Conservation (phyloP, 805 yeast species). For the Lipomyces yamadae region DNA sequence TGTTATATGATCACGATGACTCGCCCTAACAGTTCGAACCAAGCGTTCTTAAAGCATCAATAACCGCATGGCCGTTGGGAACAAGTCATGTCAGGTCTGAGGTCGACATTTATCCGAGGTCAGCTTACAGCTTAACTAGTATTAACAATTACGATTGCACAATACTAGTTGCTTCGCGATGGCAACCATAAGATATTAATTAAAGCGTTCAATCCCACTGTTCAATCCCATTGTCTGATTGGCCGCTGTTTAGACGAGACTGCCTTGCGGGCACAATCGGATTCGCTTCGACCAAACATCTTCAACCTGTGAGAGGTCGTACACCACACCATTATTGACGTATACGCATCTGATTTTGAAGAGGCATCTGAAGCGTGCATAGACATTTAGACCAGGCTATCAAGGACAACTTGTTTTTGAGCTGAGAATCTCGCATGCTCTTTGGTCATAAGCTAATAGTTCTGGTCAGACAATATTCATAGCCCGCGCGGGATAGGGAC, state of each 20-base stretch:
- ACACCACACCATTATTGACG: no score
- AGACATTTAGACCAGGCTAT: no score
- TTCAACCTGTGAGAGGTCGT: not conserved
- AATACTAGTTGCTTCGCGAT: not conserved
- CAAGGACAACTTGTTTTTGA: no score
- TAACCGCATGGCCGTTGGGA: not conserved
- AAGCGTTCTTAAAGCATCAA: not conserved
- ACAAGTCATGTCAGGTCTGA: no score
- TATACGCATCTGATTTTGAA: not conserved
- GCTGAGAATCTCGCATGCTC: no score
- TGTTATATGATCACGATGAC: no score
- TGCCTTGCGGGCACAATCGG: not conserved
- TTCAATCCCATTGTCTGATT: no score
- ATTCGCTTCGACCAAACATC: not conserved
- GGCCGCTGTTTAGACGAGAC: not conserved
- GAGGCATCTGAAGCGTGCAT: not conserved
- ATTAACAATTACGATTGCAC: not conserved
- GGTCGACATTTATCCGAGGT: not conserved
- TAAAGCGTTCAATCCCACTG: not conserved
- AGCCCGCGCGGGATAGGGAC: no score
- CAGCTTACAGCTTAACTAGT: not conserved
- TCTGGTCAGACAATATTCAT: no score
- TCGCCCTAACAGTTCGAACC: not conserved
- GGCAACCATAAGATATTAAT: not conserved
- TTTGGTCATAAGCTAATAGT: no score